These are phyloP conservation scores for Ogataea siamensis DNA, from an alignment of 805 yeast genomes.

Conservation along the genomic window DNA sequence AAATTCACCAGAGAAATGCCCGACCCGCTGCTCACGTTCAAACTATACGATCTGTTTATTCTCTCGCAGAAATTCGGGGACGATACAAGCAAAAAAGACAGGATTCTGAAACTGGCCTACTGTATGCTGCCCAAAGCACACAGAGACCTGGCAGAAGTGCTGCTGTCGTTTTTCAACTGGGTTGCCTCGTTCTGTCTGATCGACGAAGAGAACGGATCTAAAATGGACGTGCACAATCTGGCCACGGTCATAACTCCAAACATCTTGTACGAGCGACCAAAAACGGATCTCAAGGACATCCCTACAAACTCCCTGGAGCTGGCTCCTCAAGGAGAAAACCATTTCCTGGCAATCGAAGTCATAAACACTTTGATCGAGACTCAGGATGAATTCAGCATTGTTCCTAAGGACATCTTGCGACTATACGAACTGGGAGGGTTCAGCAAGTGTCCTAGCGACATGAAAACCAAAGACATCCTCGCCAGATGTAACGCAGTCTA, in stretches of 20 bases:
- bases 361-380: slow-evolving; percentile 78
- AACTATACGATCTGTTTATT: slow-evolving; percentile 77
- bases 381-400: slow-evolving; percentile 73
- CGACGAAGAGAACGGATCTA: slow-evolving; percentile 87
- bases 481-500: slow-evolving; percentile 32
- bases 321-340: slow-evolving; percentile 55
- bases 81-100: slow-evolving; percentile 44
- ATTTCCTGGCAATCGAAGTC: slow-evolving; percentile 88
- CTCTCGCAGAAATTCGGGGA: slow-evolving; percentile 52
- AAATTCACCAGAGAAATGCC: slow-evolving; percentile 92
- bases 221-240: slow-evolving; percentile 93
- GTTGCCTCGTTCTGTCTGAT: slow-evolving; percentile 92
- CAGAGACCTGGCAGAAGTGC: slow-evolving; percentile 82
- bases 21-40: slow-evolving; percentile 78
- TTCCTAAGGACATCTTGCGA: slow-evolving; percentile 64
- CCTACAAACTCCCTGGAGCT: slow-evolving; percentile 23
- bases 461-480: slow-evolving; percentile 41
- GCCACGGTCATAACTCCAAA: slow-evolving; percentile 97
- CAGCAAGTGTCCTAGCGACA: slow-evolving; percentile 24
- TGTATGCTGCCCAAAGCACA: slow-evolving; percentile 78
- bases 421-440: slow-evolving; percentile 49
- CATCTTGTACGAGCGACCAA: slow-evolving; percentile 61
- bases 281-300: slow-evolving; percentile 23
- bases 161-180: slow-evolving; percentile 87
- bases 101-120: slow-evolving; percentile 61